Evolutionary conservation across 805 yeast species (phyloP).

Genomic region (Ogataea philodendri): DNA sequence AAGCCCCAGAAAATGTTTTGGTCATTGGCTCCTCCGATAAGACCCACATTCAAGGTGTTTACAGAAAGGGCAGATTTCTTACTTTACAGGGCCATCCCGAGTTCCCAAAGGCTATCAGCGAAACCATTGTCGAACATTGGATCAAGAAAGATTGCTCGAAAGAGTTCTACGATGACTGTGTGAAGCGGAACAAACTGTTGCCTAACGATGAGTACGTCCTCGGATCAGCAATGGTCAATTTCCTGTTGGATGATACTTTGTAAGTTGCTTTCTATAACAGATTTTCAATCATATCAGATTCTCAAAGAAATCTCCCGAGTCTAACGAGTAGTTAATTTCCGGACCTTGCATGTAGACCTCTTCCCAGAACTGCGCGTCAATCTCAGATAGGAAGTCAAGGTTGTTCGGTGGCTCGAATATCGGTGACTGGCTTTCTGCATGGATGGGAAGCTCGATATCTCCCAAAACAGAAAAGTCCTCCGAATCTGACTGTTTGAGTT

Average conservation of each 20-base stretch:
- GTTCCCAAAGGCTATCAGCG: slow-evolving; percentile 43
- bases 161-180: slow-evolving; percentile 12
- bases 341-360: too few species aligned
- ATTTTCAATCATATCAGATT: too few species aligned
- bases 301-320: too few species aligned
- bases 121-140: slow-evolving; percentile 8
- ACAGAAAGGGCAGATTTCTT: slow-evolving; percentile 48
- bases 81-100: slow-evolving; percentile 94
- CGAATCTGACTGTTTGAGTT: too few species aligned
- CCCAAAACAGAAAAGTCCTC: too few species aligned
- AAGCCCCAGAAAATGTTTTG: slow-evolving; percentile 8
- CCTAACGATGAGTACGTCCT: slow-evolving; percentile 8
- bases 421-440: too few species aligned
- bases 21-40: slow-evolving; percentile 8
- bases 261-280: background rate
- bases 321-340: too few species aligned
- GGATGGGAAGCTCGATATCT: too few species aligned
- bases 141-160: slow-evolving; percentile 3
- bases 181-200: slow-evolving; percentile 3
- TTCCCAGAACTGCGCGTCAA: too few species aligned
- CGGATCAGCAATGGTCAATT: slow-evolving; percentile 10
- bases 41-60: slow-evolving; percentile 58
- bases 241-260: slow-evolving; percentile 6
- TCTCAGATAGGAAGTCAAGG: too few species aligned
- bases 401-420: too few species aligned